Percentiles rank a stretch among this genome's conserved stretches.
phyloP scores from a whole-genome alignment of 2,329 filamentous ascomycete genomes.

The Neonectria punicea region DNA sequence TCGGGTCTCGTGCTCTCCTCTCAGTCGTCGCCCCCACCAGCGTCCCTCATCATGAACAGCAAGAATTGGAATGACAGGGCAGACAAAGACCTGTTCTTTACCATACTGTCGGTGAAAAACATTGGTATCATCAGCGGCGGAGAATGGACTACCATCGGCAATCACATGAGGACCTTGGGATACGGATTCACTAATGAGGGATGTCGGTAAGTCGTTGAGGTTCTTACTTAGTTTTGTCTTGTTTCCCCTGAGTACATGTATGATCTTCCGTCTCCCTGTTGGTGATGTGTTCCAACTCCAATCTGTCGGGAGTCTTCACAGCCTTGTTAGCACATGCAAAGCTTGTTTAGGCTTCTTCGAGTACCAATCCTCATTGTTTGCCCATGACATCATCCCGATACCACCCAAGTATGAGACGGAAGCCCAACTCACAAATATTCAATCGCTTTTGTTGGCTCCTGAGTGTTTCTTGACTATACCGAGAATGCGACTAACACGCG shows the following conservation, averaged over 20 bases:
- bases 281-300: neutral
- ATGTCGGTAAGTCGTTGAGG: constrained; percentile 63
- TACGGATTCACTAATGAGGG: constrained; percentile 74
- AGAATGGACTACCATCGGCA: constrained; percentile 72
- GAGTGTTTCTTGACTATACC: neutral
- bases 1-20: constrained; percentile 25
- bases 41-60: constrained; percentile 55
- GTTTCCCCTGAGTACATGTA: neutral
- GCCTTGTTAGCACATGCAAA: neutral
- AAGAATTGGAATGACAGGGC: constrained; percentile 72
- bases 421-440: neutral
- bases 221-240: constrained; percentile 19
- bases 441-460: neutral
- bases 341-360: neutral
- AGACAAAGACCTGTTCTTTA: constrained; percentile 72
- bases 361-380: neutral
- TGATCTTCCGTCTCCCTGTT: neutral
- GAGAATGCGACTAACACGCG: constrained; percentile 26
- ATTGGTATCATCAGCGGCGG: constrained; percentile 70
- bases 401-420: neutral
- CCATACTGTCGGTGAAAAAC: constrained; percentile 70
- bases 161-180: constrained; percentile 67
- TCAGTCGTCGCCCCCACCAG: constrained; percentile 29
- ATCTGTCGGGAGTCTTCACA: neutral
- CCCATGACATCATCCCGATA: neutral